These are phyloP conservation scores for Microdochium trichocladiopsis DNA, from an alignment of 2,329 filamentous ascomycete genomes.

Conservation along the genomic window DNA sequence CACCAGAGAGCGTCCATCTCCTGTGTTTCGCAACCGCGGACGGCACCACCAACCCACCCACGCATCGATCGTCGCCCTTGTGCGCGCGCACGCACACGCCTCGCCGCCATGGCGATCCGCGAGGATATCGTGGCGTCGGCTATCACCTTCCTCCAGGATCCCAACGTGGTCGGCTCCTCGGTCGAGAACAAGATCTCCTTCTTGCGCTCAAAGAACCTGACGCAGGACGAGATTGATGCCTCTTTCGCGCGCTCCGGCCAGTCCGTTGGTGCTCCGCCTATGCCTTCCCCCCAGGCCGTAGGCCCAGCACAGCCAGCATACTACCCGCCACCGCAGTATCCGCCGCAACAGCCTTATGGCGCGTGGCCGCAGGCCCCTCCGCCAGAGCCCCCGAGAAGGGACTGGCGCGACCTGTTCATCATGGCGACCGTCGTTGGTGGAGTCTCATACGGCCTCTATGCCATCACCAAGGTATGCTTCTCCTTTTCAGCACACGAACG, in stretches of 20 bases:
- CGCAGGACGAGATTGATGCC: constrained; percentile 86
- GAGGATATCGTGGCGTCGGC: constrained; percentile 56
- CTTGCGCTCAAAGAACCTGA: constrained; percentile 92
- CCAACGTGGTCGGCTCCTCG: constrained; percentile 82
- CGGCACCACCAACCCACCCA: not conserved
- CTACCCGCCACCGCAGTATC: constrained; percentile 27
- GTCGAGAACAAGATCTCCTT: constrained; percentile 90
- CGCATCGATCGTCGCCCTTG: not conserved
- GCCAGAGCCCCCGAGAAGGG: constrained; percentile 63
- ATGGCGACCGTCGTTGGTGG: constrained; percentile 95
- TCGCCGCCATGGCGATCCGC: constrained; percentile 67
- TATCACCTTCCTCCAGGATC: constrained; percentile 70
- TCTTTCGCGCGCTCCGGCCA: constrained; percentile 71
- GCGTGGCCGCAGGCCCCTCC: constrained; percentile 48
- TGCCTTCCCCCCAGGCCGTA: constrained; percentile 37
- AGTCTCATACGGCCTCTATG: constrained; percentile 82
- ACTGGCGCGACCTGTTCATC: constrained; percentile 99
- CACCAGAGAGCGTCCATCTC: not conserved
- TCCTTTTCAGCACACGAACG: not conserved
- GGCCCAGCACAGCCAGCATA: constrained; percentile 31
- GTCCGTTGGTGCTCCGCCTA: constrained; percentile 35
- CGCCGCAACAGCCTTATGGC: constrained; percentile 36
- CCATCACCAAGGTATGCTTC: constrained; percentile 66
- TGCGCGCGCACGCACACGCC: not conserved
- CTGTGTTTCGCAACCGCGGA: not conserved